Conservation (phyloP, 805 yeast species). For the Kazachstania taianensis region DNA sequence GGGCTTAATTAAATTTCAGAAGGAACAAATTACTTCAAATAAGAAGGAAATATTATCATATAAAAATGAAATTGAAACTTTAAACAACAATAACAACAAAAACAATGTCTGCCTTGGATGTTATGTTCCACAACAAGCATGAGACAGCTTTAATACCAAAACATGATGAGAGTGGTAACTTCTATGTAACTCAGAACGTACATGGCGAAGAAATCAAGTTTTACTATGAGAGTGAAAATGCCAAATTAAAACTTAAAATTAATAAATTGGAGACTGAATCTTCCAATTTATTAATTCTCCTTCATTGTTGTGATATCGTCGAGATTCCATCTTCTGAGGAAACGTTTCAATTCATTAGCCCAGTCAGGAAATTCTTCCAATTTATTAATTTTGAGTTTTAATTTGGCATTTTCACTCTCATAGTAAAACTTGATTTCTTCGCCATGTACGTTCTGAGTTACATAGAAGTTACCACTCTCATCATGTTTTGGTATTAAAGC, state of each 20-base stretch:
- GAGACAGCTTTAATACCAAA: too few relatives aligned
- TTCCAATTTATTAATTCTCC: not conserved
- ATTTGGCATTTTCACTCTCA: not conserved
- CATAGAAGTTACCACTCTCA: slow-evolving; percentile 1
- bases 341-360: not conserved
- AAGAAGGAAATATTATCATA: too few relatives aligned
- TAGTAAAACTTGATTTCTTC: slow-evolving; percentile 1
- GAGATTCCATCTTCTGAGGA: not conserved
- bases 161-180: slow-evolving; percentile 1
- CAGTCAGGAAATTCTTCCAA: not conserved
- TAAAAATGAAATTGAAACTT: too few relatives aligned
- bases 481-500: too few relatives aligned
- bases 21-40: too few relatives aligned
- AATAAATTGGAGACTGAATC: not conserved
- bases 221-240: not conserved
- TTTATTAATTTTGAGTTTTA: too few relatives aligned
- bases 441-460: not conserved
- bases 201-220: not conserved
- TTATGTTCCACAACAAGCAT: too few relatives aligned
- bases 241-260: not conserved
- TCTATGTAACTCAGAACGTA: not conserved
- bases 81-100: too few relatives aligned
- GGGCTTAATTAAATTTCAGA: too few relatives aligned
- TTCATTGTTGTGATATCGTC: not conserved
- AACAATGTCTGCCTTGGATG: too few relatives aligned